Conservation (phyloP, 2,329 filamentous ascomycete genomes). For the Calonectria henricotiae region DNA sequence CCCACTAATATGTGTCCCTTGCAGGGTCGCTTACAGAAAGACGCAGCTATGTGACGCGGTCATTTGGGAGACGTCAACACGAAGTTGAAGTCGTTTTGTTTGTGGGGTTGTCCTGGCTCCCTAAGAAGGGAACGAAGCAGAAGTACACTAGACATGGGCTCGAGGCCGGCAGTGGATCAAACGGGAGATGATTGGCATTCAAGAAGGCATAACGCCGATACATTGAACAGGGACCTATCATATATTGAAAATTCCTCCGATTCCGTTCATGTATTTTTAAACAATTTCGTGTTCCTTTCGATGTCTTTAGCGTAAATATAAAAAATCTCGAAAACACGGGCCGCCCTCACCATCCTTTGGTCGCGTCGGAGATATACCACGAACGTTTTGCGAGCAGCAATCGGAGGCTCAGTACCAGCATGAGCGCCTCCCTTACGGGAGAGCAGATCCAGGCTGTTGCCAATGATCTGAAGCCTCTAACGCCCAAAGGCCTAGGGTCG, state of each 20-base stretch:
- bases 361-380: neutral
- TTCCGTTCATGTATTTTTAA: neutral
- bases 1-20: neutral
- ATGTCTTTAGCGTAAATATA: constrained; percentile 9
- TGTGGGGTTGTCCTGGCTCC: constrained; percentile 4
- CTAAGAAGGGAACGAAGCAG: neutral
- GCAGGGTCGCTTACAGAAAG: neutral
- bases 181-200: constrained; percentile 7
- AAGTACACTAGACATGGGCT: constrained; percentile 7
- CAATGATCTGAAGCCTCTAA: constrained; percentile 5
- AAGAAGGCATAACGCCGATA: neutral
- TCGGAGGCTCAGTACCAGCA: neutral
- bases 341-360: neutral
- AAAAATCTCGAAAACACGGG: neutral
- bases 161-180: neutral
- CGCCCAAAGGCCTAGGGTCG: neutral
- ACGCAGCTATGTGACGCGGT: neutral
- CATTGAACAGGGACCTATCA: neutral
- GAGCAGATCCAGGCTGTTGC: constrained; percentile 15
- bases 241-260: constrained; percentile 15
- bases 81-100: neutral
- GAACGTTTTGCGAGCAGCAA: neutral
- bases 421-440: constrained; percentile 14
- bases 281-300: constrained; percentile 3
- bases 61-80: too few relatives aligned